Conservation (phyloP, 345 rosid genomes). For the Heritiera fomes region DNA sequence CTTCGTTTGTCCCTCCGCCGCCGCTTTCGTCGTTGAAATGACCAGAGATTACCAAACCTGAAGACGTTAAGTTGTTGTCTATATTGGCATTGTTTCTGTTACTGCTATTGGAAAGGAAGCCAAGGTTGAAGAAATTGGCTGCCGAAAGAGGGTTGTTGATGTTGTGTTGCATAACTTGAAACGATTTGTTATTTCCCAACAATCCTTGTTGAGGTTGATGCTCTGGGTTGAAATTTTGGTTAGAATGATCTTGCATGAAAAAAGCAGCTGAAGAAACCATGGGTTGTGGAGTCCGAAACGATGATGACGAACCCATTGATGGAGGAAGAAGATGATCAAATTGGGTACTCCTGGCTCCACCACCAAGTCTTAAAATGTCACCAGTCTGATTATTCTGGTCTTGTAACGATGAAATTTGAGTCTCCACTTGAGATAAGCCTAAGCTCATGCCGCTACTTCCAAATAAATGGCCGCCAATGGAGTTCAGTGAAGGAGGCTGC, state of each 20-base stretch:
- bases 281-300: constrained; percentile 27
- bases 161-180: constrained; percentile 41
- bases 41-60: constrained; percentile 28
- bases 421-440: constrained; percentile 51
- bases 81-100: constrained; percentile 16
- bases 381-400: constrained; percentile 31
- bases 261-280: constrained; percentile 38
- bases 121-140: constrained; percentile 54
- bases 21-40: constrained; percentile 27
- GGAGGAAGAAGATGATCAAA: constrained; percentile 50
- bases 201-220: constrained; percentile 25
- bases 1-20: constrained; percentile 21
- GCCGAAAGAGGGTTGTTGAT: constrained; percentile 21
- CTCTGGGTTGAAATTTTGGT: constrained; percentile 49
- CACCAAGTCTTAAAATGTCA: constrained; percentile 51
- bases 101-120: constrained; percentile 50
- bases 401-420: constrained; percentile 42
- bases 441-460: constrained; percentile 40
- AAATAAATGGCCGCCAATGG: constrained; percentile 50
- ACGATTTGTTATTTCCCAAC: constrained; percentile 34
- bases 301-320: constrained; percentile 31
- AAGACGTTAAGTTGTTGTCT: constrained; percentile 13
- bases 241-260: constrained; percentile 50
- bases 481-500: constrained; percentile 50
- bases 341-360: constrained; percentile 32